Percentiles rank a stretch among this genome's conserved stretches.
phyloP scores from a whole-genome alignment of 202 grass and related monocot genomes.

The Cymbopogon flexuosus region DNA sequence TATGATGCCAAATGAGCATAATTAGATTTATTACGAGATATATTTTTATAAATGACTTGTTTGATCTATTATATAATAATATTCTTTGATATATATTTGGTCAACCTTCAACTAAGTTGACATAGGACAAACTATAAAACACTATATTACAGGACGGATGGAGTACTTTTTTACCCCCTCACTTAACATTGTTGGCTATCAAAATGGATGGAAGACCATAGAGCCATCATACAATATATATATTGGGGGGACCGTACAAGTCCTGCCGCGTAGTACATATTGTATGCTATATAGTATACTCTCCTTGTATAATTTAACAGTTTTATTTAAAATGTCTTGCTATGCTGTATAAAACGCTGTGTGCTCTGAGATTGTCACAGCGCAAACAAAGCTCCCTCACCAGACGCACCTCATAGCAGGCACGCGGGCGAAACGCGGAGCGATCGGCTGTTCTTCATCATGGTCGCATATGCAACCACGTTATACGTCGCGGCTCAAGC shows the following conservation, averaged over 20 bases:
- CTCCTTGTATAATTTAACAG: background rate
- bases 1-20: too few species aligned
- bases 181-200: too few species aligned
- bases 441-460: background rate
- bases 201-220: too few species aligned
- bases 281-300: background rate
- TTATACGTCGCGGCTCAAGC: slow-evolving; percentile 33
- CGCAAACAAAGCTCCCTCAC: background rate
- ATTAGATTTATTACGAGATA: too few species aligned
- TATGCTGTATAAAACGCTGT: slow-evolving; percentile 36
- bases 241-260: background rate
- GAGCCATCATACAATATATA: too few species aligned
- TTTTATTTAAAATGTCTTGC: background rate
- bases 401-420: background rate
- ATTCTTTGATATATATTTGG: too few species aligned
- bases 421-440: slow-evolving; percentile 34
- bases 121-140: too few species aligned
- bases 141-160: too few species aligned
- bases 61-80: too few species aligned
- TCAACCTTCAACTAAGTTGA: too few species aligned
- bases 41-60: too few species aligned
- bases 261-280: background rate
- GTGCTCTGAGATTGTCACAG: slow-evolving; percentile 23
- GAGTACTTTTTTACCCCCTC: too few species aligned
- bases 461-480: slow-evolving; percentile 35